Base-by-base conservation (phyloP, 2,329 filamentous ascomycete species). In the Aspergillus brasiliensis region DNA sequence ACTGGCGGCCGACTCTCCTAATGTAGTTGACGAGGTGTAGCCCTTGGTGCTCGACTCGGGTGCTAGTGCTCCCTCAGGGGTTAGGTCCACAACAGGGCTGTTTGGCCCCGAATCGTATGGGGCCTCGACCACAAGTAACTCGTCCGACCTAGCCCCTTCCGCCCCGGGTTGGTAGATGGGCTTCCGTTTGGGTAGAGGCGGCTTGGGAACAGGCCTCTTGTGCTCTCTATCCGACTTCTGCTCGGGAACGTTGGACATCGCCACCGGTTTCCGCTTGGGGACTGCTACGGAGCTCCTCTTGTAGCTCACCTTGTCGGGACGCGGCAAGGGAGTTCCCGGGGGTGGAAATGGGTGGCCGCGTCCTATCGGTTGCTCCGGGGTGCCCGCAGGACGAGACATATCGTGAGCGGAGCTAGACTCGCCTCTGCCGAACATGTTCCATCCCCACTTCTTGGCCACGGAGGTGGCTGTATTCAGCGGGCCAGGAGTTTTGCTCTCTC, bases 311-410 rank as follows among this genome's bases (percentile, higher is more conserved):
- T 82, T 84, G 37, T 87, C 85, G 1, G 88, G 89, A 44, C 82
- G 85, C 2, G 92, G 92, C 1, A 96, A 81, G 3, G 92, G 92
- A 47, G 84, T 88, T 2, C 92, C 92, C 2, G 90, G 91, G 8
- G 92, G 91, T 49, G 91, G 92, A 17, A 96, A 80, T 1, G 92
- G 92, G 67, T 90, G 88, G 0, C 92, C 92, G 40, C 92, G 85
- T 1, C 92, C 92, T 80, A 96, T 92, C 2, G 92, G 92, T 67
- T 91, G 85, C 64, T 77, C 84, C 65, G 76, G 86, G 74, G 62
- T 86, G 48, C 73, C 75, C 7, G 76, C 72, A 60, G 71, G 65
- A 37, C 71, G 66, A 51, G 73, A 71, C 4, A 72, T 73, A 25
- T 82, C 81, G 13, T 74, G 75, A 11, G 78, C 76, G 3, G 71